Conservation (phyloP, 768 basidiomycete genomes). For the Ramaria rubella region DNA sequence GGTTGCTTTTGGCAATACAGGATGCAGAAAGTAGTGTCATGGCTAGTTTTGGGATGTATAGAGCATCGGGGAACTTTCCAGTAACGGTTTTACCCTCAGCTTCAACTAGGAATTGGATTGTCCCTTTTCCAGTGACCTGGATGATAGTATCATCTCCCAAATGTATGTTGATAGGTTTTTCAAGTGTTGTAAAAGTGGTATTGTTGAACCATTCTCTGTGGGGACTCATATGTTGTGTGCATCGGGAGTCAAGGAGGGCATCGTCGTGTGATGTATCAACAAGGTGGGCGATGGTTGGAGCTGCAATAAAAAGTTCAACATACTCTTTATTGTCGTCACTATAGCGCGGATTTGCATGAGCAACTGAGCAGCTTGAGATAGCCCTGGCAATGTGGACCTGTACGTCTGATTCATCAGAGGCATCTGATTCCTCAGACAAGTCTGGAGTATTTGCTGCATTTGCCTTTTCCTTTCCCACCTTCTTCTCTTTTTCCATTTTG, state of each 20-base stretch:
- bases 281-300: neutral
- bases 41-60: constrained; percentile 14
- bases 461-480: neutral
- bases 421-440: neutral
- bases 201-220: neutral
- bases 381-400: too few relatives aligned
- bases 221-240: neutral
- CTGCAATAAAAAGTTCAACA: neutral
- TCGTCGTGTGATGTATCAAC: neutral
- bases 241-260: neutral
- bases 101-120: neutral
- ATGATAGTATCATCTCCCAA: neutral
- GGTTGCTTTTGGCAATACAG: too few relatives aligned
- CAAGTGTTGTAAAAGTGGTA: neutral
- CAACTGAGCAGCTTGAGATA: too few relatives aligned
- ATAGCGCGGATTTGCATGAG: neutral
- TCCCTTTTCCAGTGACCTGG: neutral
- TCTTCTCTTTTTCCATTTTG: too few relatives aligned
- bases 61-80: neutral
- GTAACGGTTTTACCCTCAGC: neutral
- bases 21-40: too few relatives aligned
- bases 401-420: too few relatives aligned
- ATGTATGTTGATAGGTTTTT: neutral
- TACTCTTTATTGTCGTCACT: neutral
- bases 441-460: neutral